A percentile compares a stretch with the other conserved stretches of the same genome.
These are phyloP conservation scores for Chenopodium formosanum DNA, from an alignment of 148 eudicot genomes.

Conservation along the genomic window DNA sequence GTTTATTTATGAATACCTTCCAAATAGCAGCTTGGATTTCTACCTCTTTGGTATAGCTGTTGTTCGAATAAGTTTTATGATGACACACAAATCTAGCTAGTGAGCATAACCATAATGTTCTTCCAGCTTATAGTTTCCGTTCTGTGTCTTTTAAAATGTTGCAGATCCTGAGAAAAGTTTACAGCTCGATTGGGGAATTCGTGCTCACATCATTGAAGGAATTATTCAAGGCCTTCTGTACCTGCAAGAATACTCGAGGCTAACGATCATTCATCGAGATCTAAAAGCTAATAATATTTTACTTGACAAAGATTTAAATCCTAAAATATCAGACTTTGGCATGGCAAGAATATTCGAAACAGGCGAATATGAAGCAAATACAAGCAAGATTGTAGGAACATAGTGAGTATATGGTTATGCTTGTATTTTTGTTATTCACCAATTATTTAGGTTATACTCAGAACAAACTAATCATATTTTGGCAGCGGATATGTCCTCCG, in stretches of 20 bases:
- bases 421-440: background rate
- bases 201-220: slow-evolving; percentile 41
- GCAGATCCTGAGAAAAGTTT: slow-evolving; percentile 32
- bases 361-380: slow-evolving; percentile 38
- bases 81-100: background rate
- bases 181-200: slow-evolving; percentile 38
- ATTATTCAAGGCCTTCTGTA: slow-evolving; percentile 46
- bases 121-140: too few relatives aligned
- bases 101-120: background rate
- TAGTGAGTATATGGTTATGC: slow-evolving; percentile 33
- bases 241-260: slow-evolving; percentile 47
- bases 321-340: slow-evolving; percentile 47
- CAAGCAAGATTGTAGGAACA: slow-evolving; percentile 43
- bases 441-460: too few relatives aligned
- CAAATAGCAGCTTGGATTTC: slow-evolving; percentile 45
- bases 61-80: background rate
- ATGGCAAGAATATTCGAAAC: slow-evolving; percentile 45
- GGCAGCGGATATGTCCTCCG: slow-evolving; percentile 40
- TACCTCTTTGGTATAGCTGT: slow-evolving; percentile 35
- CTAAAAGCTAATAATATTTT: slow-evolving; percentile 42
- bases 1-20: slow-evolving; percentile 44
- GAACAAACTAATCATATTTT: background rate
- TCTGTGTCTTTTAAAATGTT: background rate
- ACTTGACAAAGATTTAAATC: slow-evolving; percentile 33
- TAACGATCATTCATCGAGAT: slow-evolving; percentile 42